Conservation (phyloP, 116 monocot genomes). For the Papilionanthe hybrid region DNA sequence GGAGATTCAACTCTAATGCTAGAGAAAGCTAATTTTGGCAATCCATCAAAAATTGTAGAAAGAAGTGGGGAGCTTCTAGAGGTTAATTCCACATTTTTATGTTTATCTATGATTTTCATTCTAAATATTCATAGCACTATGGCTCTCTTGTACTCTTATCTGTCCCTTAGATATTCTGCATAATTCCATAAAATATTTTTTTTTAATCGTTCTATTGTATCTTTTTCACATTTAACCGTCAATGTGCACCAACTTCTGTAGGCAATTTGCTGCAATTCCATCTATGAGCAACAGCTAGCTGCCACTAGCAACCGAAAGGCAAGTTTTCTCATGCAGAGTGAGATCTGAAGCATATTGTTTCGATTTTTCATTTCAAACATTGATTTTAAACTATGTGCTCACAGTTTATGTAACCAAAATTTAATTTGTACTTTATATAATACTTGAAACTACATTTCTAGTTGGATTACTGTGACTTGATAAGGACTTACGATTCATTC, state of each 20-base stretch:
- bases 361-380: not conserved
- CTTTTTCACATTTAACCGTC: not conserved
- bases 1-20: constrained; percentile 20
- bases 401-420: not conserved
- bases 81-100: constrained; percentile 23
- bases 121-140: not conserved
- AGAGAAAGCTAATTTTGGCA: constrained; percentile 36
- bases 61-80: constrained; percentile 85
- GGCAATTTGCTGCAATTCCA: constrained; percentile 81
- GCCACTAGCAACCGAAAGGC: constrained; percentile 76
- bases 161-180: not conserved
- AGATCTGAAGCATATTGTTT: not conserved
- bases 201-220: not conserved
- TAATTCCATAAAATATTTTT: not conserved
- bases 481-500: not conserved
- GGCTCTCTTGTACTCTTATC: not conserved
- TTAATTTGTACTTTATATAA: not conserved
- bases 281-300: constrained; percentile 71
- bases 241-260: constrained; percentile 22
- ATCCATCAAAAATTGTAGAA: constrained; percentile 64
- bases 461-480: not conserved
- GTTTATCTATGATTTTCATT: not conserved
- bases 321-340: not conserved
- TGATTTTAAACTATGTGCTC: not conserved
- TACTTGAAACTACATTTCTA: not conserved